These are phyloP conservation scores for Anaeramoeba flamelloides DNA, from an alignment of 78 protist species.

Conservation along the genomic window DNA sequence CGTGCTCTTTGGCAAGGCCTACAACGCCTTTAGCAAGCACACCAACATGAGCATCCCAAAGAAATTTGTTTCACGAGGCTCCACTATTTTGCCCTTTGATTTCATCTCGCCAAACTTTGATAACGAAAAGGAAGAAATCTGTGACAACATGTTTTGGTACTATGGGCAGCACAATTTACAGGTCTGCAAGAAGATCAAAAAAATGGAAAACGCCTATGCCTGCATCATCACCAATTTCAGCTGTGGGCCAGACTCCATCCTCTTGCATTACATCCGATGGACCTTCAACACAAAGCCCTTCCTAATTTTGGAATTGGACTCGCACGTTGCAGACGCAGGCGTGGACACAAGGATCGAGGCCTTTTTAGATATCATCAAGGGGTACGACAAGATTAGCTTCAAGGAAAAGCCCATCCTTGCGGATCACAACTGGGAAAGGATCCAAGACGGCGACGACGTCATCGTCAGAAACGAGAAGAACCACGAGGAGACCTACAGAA, in stretches of 20 bases:
- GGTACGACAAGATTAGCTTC: too few species aligned
- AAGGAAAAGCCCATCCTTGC: neutral
- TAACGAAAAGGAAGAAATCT: too few species aligned
- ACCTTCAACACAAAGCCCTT: neutral
- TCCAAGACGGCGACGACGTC: neutral
- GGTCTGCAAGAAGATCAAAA: neutral
- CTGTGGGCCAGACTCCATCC: slow-evolving; percentile 4
- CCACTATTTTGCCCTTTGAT: too few species aligned
- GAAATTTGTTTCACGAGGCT: too few species aligned
- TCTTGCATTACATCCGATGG: neutral
- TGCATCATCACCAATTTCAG: slow-evolving; percentile 1
- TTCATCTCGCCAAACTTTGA: too few species aligned
- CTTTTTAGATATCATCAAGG: neutral
- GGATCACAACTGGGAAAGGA: neutral
- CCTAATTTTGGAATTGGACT: neutral
- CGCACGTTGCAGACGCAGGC: neutral
- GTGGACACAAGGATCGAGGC: neutral
- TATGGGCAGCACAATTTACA: neutral
- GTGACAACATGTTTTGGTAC: neutral
- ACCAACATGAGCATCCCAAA: too few species aligned
- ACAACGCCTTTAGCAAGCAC: too few species aligned
- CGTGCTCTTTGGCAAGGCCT: too few species aligned
- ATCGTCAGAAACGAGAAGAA: neutral
- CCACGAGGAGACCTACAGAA: neutral
- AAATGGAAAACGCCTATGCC: neutral